Evolutionary conservation across 2,329 filamentous ascomycete species (phyloP), one percentile per base, ranked within the genome.

Genomic region (Xylariaceae sp.): DNA sequence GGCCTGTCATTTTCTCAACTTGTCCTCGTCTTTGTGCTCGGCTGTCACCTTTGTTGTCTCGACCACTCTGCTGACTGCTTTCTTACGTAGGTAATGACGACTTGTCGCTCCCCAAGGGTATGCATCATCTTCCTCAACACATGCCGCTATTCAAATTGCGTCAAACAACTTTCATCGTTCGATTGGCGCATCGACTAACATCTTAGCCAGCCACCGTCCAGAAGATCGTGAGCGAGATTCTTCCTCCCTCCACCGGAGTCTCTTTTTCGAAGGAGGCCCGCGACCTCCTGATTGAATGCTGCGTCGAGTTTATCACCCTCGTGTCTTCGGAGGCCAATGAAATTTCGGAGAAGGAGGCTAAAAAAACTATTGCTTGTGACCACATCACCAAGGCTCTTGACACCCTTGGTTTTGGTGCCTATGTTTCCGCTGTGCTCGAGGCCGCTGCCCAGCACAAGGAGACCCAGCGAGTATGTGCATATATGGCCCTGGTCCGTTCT

Each of bases 241-340:
- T 99, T 1, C 87, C 91, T 1, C 78, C 88, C 0, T 85, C 88
- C 53, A 77, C 74, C 11, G 90, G 91, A 54, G 84, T 96, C 63
- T 88, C 89, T 1, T 97, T 97, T 73, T 90, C 92, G 49, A 97
- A 96, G 74, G 94, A 99, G 69, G 92, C 93, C 10, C 88, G 94
- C 61, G 94, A 99, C 72, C 82, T 97, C 2, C 82, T 99, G 55
- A 99, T 99, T 70, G 94, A 97, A 78, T 97, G 94, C 78, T 99
- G 94, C 72, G 93, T 99, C 70, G 94, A 99, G 75, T 99, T 99
- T 75, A 97, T 99, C 75, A 97, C 94, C 15, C 85, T 99, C 70
- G 89, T 99, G 68, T 97, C 92, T n/a, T 96, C 91, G 52, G 93
- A 99, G 78, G 94, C 94, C 63, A 99, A 99, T 75, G 94, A 99